These are phyloP conservation scores for Neofusicoccum laricinum DNA, from an alignment of 2,329 filamentous ascomycete genomes.

Conservation along the genomic window DNA sequence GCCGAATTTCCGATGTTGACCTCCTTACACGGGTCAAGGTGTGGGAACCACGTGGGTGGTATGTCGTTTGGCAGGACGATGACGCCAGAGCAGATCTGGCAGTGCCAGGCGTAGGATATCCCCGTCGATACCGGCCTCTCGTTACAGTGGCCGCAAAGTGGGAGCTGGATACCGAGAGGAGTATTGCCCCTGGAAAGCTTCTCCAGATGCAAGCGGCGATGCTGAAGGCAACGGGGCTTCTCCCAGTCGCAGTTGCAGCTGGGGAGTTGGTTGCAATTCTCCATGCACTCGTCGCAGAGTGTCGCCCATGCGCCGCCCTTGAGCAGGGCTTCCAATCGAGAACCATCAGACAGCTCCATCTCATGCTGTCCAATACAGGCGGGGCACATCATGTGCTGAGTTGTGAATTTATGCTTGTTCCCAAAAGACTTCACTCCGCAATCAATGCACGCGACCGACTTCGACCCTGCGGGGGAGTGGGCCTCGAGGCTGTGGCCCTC, in stretches of 20 bases:
- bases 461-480: background rate
- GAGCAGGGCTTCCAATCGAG: background rate
- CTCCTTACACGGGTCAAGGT: background rate
- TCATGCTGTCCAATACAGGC: background rate
- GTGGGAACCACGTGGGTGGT: background rate
- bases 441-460: background rate
- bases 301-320: background rate
- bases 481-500: background rate
- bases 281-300: background rate
- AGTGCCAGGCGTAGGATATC: background rate
- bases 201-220: background rate
- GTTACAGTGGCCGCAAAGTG: background rate
- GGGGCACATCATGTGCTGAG: background rate
- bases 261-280: background rate
- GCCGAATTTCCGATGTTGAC: background rate
- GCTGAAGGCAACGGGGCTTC: background rate
- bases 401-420: no score
- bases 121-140: background rate
- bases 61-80: background rate
- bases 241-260: background rate
- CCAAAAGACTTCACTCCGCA: background rate
- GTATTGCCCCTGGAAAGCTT: no score
- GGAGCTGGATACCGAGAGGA: no score
- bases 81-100: background rate
- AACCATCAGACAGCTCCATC: background rate